A percentile compares a stretch with the other conserved stretches of the same genome.
Conservation (phyloP, 2,329 filamentous ascomycete species). For the Colletotrichum tofieldiae region DNA sequence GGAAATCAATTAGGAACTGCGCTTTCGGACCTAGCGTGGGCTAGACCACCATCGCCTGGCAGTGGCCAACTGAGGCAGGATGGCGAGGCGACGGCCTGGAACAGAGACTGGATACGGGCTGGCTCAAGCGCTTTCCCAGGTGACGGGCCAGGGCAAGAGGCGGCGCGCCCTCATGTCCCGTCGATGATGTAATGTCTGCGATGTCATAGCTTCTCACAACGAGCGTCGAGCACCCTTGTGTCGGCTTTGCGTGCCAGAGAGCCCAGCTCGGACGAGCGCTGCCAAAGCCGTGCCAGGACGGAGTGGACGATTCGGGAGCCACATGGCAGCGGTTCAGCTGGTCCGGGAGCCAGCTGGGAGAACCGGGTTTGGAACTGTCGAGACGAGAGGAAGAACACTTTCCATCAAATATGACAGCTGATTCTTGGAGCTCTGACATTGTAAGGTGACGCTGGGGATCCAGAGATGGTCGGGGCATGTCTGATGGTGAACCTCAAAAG, state of each 20-base stretch:
- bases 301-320: not conserved
- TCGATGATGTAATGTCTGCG: constrained; percentile 33
- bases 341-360: not conserved
- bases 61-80: constrained; percentile 14
- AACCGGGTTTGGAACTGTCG: not conserved
- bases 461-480: constrained; percentile 3
- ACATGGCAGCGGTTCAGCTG: not conserved
- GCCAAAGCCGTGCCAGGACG: not conserved
- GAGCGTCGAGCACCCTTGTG: constrained; percentile 24
- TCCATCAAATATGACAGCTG: constrained; percentile 12
- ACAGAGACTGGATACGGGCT: constrained; percentile 21
- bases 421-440: constrained; percentile 24
- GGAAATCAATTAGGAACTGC: constrained; percentile 32
- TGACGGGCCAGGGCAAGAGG: constrained; percentile 4
- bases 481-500: not conserved
- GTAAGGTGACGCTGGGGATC: constrained; percentile 16
- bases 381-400: not conserved
- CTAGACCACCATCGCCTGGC: constrained; percentile 30
- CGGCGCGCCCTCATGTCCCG: constrained; percentile 18
- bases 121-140: constrained; percentile 25
- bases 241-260: constrained; percentile 27
- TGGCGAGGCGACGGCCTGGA: constrained; percentile 13
- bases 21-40: constrained; percentile 30
- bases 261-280: constrained; percentile 8
- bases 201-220: constrained; percentile 19